These are phyloP conservation scores for Nematocida homosporus DNA, from an alignment of 371 early-diverging fungal species.

Conservation along the genomic window DNA sequence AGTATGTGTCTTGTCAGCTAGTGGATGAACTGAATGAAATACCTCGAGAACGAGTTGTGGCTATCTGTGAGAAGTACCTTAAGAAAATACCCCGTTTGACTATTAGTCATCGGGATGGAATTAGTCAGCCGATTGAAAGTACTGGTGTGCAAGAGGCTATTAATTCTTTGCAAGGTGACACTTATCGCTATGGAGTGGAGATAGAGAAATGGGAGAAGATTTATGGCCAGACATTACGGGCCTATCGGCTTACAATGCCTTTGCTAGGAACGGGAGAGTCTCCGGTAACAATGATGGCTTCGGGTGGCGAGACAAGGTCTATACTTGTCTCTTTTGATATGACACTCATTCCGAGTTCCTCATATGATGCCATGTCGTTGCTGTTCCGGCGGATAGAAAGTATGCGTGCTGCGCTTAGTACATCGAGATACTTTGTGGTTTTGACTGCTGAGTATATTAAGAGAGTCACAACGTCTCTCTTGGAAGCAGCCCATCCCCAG, in stretches of 20 bases:
- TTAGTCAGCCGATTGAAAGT: neutral
- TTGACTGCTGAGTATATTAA: conserved; percentile 46
- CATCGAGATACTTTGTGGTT: conserved; percentile 46
- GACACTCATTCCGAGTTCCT: conserved; percentile 2
- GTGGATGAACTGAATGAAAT: conserved; percentile 20
- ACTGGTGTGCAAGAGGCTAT: conserved; percentile 10
- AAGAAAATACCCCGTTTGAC: conserved; percentile 20
- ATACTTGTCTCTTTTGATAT: conserved; percentile 44
- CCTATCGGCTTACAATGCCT: conserved; percentile 23
- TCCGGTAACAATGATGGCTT: neutral
- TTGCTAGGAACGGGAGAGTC: conserved; percentile 6
- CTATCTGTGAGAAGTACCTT: conserved; percentile 31
- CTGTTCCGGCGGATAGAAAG: conserved; percentile 14
- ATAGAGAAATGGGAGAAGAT: conserved; percentile 48
- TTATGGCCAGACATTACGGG: neutral
- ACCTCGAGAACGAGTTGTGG: conserved; percentile 6
- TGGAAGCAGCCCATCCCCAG: conserved; percentile 33
- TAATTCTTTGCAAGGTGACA: conserved; percentile 2
- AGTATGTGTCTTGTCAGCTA: conserved; percentile 31
- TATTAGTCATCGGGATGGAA: neutral
- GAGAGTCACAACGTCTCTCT: conserved; percentile 32
- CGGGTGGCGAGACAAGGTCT: neutral
- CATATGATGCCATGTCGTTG: conserved; percentile 1
- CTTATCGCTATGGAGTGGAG: neutral
- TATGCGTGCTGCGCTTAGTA: conserved; percentile 29